A percentile compares a stretch with the other conserved stretches of the same genome.
Conservation (phyloP, 2,329 filamentous ascomycete species). For the Microthyrium microscopicum region DNA sequence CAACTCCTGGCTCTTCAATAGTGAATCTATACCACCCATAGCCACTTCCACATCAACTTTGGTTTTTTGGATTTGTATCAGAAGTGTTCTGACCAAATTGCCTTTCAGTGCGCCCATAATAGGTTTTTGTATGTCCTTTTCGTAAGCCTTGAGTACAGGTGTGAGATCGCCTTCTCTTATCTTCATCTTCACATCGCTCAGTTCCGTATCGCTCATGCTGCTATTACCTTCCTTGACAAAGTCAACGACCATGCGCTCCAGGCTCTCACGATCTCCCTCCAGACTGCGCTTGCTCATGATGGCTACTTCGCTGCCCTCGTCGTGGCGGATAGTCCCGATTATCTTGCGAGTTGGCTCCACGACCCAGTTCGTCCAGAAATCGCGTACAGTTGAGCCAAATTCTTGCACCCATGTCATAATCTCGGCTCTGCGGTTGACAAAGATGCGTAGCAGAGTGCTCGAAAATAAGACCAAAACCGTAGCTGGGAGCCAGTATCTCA, state of each 20-base stretch:
- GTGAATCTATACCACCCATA: constrained; percentile 83
- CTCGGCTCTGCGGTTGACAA: constrained; percentile 58
- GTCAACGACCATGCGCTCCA: constrained; percentile 96
- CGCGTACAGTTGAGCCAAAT: constrained; percentile 59
- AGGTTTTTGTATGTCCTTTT: constrained; percentile 69
- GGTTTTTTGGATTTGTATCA: constrained; percentile 97
- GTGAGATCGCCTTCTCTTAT: constrained; percentile 88
- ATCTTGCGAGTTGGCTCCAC: constrained; percentile 70
- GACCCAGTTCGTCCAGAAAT: constrained; percentile 96
- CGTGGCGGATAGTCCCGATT: constrained; percentile 81
- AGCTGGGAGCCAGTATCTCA: constrained; percentile 81
- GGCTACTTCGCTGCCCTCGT: constrained; percentile 82
- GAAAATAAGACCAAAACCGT: constrained; percentile 54
- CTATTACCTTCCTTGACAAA: constrained; percentile 69
- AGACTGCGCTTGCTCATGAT: constrained; percentile 92
- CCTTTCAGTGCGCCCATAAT: constrained; percentile 70
- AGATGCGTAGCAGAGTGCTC: constrained; percentile 66
- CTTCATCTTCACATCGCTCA: constrained; percentile 57
- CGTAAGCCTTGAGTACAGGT: constrained; percentile 77
- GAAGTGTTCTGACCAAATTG: constrained; percentile 71
- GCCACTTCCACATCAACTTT: constrained; percentile 97
- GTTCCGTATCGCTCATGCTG: constrained; percentile 48
- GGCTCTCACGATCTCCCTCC: constrained; percentile 72
- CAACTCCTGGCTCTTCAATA: constrained; percentile 89
- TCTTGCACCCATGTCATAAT: constrained; percentile 67